Percentiles rank a stretch among this genome's conserved stretches.
Conservation (phyloP, 2,329 filamentous ascomycete species). For the Botryotinia narcissicola region DNA sequence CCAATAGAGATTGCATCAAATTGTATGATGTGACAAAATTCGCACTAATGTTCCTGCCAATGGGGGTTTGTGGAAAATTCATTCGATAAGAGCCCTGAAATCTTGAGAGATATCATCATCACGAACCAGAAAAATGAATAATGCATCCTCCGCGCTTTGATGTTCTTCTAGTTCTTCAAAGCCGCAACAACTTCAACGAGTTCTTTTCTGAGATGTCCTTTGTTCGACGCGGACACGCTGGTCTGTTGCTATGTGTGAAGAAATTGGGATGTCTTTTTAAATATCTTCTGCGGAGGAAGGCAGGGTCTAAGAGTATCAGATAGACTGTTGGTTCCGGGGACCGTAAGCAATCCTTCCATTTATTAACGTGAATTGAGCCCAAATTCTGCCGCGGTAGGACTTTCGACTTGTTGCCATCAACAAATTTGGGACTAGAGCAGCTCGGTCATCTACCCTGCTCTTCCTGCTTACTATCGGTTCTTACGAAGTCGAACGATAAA, state of each 20-base stretch:
- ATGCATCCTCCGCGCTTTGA: not conserved
- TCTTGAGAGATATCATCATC: not conserved
- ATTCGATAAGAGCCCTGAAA: not conserved
- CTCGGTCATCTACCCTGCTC: not conserved
- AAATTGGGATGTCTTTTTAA: not conserved
- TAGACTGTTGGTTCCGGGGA: too few species aligned
- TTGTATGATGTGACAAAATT: not conserved
- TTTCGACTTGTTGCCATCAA: not conserved
- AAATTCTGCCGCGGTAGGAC: not conserved
- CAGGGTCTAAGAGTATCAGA: too few species aligned
- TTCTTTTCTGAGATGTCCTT: too few species aligned
- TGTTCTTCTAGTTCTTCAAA: not conserved
- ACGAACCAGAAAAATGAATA: not conserved
- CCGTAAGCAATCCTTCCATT: not conserved
- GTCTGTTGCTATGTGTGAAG: too few species aligned
- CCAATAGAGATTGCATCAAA: not conserved
- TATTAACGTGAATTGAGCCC: not conserved
- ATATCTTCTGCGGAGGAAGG: not conserved
- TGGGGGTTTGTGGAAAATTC: accelerated
- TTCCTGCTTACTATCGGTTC: not conserved
- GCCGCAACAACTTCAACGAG: not conserved
- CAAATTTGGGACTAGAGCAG: not conserved
- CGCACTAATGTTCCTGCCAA: not conserved
- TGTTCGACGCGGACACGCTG: not conserved
- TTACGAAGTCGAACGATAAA: not conserved